Conservation (phyloP, 2,329 filamentous ascomycete species). For the Aspergillus sp. region DNA sequence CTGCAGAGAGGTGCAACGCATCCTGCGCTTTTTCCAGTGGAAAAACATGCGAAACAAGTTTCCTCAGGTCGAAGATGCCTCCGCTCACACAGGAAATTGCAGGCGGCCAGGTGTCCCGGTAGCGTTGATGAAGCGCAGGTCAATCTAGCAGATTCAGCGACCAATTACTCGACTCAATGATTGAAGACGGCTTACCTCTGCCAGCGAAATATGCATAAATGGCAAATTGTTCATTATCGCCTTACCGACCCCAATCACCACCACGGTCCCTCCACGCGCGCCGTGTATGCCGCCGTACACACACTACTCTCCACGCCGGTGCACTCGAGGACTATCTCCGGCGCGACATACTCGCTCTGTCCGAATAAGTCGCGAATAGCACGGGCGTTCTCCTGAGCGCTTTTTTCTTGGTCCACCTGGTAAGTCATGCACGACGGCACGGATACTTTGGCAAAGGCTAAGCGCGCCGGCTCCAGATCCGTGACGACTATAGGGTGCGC, state of each 20-base stretch:
- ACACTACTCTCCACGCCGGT: slow-evolving; percentile 58
- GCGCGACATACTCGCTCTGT: slow-evolving; percentile 46
- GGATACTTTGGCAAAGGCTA: slow-evolving; percentile 50
- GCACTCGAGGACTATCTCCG: slow-evolving; percentile 54
- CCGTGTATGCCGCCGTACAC: slow-evolving; percentile 48
- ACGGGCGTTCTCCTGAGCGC: slow-evolving; percentile 42
- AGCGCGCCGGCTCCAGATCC: slow-evolving; percentile 48
- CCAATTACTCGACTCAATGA: neutral
- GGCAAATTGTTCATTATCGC: slow-evolving; percentile 56
- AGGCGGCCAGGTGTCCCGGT: slow-evolving; percentile 59
- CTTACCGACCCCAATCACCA: slow-evolving; percentile 56
- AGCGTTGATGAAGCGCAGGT: slow-evolving; percentile 64
- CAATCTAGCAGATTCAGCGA: slow-evolving; percentile 40
- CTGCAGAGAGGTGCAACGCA: slow-evolving; percentile 46
- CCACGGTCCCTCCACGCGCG: slow-evolving; percentile 49
- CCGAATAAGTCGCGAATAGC: slow-evolving; percentile 49
- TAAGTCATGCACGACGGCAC: slow-evolving; percentile 49
- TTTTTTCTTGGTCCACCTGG: slow-evolving; percentile 39
- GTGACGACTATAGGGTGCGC: slow-evolving; percentile 57
- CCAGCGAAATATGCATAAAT: slow-evolving; percentile 57
- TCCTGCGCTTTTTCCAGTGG: slow-evolving; percentile 53
- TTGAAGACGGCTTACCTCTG: slow-evolving; percentile 32
- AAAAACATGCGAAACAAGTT: slow-evolving; percentile 54
- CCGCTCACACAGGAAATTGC: slow-evolving; percentile 53
- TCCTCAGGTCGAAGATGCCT: slow-evolving; percentile 52